Evolutionary conservation across 2,329 filamentous ascomycete species (phyloP).

Genomic region (Paramyrothecium sp.): DNA sequence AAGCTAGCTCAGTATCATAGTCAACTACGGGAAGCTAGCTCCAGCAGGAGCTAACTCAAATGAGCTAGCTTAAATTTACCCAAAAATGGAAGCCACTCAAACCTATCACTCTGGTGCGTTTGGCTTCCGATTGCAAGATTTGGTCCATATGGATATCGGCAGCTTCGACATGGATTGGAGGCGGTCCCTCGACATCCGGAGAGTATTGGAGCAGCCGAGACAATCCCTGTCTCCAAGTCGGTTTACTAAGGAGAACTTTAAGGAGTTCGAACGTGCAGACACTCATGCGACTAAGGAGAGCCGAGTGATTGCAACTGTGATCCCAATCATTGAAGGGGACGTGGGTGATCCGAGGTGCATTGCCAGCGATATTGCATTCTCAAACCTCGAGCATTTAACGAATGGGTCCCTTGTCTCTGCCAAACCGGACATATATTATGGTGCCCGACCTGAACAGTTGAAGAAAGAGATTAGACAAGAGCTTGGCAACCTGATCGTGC

Average conservation of each 20-base stretch:
- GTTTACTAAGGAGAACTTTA: conserved; percentile 28
- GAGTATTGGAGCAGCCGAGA: conserved; percentile 8
- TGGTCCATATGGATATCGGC: too few species aligned
- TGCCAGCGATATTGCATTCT: conserved; percentile 26
- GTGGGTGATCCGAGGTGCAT: conserved; percentile 16
- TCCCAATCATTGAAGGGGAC: conserved; percentile 29
- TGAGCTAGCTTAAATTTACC: too few species aligned
- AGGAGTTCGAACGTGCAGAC: conserved; percentile 25
- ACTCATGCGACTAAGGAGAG: conserved; percentile 30
- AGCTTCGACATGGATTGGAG: too few species aligned
- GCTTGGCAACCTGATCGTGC: conserved; percentile 26
- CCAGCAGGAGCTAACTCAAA: too few species aligned
- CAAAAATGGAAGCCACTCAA: too few species aligned
- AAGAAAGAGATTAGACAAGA: conserved; percentile 18
- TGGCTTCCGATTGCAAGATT: too few species aligned
- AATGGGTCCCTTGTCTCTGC: conserved; percentile 25
- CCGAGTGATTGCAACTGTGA: conserved; percentile 24
- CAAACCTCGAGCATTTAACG: conserved; percentile 32
- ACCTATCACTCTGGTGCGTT: too few species aligned
- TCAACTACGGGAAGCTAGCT: too few species aligned
- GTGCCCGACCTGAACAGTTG: conserved; percentile 28
- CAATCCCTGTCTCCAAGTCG: conserved; percentile 33
- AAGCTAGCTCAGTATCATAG: too few species aligned
- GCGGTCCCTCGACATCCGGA: conserved; percentile 15
- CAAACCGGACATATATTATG: conserved; percentile 32